phyloP scores from a whole-genome alignment of 2,329 filamentous ascomycete species.

The Apiospora pterosperma region DNA sequence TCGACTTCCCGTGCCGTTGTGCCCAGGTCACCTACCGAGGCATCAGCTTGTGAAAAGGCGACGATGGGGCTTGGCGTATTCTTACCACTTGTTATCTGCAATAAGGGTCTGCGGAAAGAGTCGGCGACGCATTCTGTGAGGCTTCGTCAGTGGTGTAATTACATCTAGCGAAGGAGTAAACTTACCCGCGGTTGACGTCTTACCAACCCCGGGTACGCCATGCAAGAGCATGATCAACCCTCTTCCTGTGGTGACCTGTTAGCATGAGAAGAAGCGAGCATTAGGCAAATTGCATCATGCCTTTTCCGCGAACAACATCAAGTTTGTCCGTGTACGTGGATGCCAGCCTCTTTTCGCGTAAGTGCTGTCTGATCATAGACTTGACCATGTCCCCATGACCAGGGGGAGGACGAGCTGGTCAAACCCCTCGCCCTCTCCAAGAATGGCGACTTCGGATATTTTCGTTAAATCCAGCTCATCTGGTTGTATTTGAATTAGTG shows the following conservation, averaged over 20 bases:
- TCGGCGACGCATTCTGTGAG: background rate
- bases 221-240: background rate
- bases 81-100: background rate
- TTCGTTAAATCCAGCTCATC: background rate
- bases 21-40: slow-evolving; percentile 5
- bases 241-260: background rate
- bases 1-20: background rate
- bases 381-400: background rate
- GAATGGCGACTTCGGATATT: background rate
- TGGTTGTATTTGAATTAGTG: background rate
- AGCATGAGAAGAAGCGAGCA: background rate
- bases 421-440: background rate
- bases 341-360: background rate
- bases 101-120: background rate
- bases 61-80: background rate
- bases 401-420: background rate
- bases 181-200: background rate
- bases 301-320: background rate
- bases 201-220: background rate
- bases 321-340: background rate
- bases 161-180: background rate
- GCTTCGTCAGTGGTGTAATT: background rate
- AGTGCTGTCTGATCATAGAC: background rate
- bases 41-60: background rate
- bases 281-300: background rate